Conservation (phyloP, 768 basidiomycete genomes). For the Termitomyces sp. region DNA sequence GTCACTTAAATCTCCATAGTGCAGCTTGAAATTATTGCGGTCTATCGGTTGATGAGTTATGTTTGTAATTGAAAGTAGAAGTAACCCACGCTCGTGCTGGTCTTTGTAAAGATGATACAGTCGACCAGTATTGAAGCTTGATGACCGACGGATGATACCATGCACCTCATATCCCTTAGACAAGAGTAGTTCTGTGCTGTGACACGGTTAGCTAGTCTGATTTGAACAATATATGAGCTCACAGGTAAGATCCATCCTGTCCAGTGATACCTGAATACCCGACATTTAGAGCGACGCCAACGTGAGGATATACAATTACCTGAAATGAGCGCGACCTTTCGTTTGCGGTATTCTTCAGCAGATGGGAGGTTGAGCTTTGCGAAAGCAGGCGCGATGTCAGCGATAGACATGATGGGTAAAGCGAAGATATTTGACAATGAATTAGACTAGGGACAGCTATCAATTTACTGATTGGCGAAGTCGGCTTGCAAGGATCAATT, state of each 20-base stretch:
- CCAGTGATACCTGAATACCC: slow-evolving; percentile 76
- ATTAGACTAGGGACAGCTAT: not conserved
- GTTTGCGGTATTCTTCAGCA: slow-evolving; percentile 79
- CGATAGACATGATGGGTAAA: slow-evolving; percentile 35
- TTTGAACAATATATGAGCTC: slow-evolving; percentile 23
- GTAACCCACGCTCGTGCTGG: slow-evolving; percentile 77
- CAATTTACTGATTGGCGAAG: slow-evolving; percentile 1
- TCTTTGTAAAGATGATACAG: slow-evolving; percentile 92
- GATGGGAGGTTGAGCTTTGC: slow-evolving; percentile 55
- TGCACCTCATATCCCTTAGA: slow-evolving; percentile 90
- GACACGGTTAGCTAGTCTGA: slow-evolving; percentile 1
- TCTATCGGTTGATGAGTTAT: slow-evolving; percentile 28
- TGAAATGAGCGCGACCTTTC: slow-evolving; percentile 91
- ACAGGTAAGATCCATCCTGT: slow-evolving; percentile 95
- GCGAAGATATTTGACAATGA: not conserved
- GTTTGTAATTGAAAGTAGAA: not conserved
- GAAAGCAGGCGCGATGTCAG: slow-evolving; percentile 35
- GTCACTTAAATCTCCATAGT: slow-evolving; percentile 92
- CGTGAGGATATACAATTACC: slow-evolving; percentile 38
- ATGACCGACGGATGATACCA: slow-evolving; percentile 94
- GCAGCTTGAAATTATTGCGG: slow-evolving; percentile 73
- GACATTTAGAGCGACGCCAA: slow-evolving; percentile 1
- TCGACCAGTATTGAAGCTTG: slow-evolving; percentile 96
- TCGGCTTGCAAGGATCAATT: not conserved
- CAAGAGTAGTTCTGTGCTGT: slow-evolving; percentile 77